Percentiles rank a stretch among this genome's conserved stretches.
These are phyloP conservation scores for Tolypocladium cylindrosporum DNA, from an alignment of 2,329 filamentous ascomycete species.

Conservation along the genomic window DNA sequence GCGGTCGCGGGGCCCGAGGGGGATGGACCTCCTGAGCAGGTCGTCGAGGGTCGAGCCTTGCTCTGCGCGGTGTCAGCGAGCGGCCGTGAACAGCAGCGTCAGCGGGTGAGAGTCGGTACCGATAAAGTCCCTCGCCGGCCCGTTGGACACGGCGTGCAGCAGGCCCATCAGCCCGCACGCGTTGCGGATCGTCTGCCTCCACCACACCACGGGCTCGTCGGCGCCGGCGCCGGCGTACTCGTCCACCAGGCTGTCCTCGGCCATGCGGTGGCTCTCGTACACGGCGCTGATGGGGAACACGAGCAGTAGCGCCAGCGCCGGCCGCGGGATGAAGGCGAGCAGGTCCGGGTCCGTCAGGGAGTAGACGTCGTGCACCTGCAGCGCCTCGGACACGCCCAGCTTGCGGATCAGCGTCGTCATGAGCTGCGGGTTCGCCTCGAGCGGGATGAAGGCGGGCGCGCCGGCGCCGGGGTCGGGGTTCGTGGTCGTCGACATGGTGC, in stretches of 20 bases:
- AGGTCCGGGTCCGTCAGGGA: constrained; percentile 79
- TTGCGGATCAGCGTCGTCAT: constrained; percentile 76
- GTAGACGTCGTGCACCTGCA: constrained; percentile 85
- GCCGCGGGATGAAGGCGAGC: constrained; percentile 78
- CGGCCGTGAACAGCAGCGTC: neutral
- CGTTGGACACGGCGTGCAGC: constrained; percentile 74
- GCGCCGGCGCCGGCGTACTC: constrained; percentile 61
- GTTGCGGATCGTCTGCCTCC: constrained; percentile 88
- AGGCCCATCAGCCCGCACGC: constrained; percentile 87
- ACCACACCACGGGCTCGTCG: constrained; percentile 78
- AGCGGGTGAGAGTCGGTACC: constrained; percentile 17
- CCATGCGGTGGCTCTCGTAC: constrained; percentile 67
- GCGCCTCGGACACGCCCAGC: constrained; percentile 68
- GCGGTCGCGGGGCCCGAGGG: constrained; percentile 55
- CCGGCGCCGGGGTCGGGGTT: constrained; percentile 28
- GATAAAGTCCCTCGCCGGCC: constrained; percentile 54
- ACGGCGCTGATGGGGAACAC: constrained; percentile 77
- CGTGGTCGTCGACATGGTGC: constrained; percentile 21
- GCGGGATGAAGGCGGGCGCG: constrained; percentile 44
- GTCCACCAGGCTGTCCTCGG: constrained; percentile 56
- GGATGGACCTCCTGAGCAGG: constrained; percentile 60
- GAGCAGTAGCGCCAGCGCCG: constrained; percentile 78
- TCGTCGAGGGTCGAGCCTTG: constrained; percentile 46
- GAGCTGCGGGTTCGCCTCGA: constrained; percentile 73
- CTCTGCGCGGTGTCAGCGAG: constrained; percentile 20